Evolutionary conservation across 2,329 filamentous ascomycete species (phyloP), one percentile per base, ranked within the genome.

Genomic region (Botryotinia calthae): DNA sequence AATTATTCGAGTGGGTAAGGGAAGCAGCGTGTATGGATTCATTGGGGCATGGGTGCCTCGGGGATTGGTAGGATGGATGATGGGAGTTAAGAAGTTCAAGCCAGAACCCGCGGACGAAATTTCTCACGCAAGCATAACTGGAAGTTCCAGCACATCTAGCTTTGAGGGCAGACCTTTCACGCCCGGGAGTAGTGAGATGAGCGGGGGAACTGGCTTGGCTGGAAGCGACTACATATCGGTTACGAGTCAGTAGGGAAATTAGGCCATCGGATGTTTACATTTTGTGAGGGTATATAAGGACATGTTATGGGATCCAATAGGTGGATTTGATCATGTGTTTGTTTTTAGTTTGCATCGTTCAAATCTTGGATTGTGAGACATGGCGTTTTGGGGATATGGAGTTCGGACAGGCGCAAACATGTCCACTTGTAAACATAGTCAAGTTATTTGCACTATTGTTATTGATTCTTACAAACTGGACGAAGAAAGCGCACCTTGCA

Each of bases 11-110:
- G 91, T 98, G 25, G 96, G 96, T 1, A 89, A 94, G 69, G 96
- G 96, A 10, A 93, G 94, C 68, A 86, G 91, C 72, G 86, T 94
- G 0, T 98, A 98, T 82, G 92, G 93, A 56, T 86, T 98, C 44
- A 91, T 98, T 12, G 96, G 95, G 9, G 87, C 88, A 56, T 95
- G 91, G 88, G 87, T 92, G 37, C 95, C 96, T 1, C 86, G 88
- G 31, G 87, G 90, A 4, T 81, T 98, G 25, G 91, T 98, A n/a
- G 90, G 90, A 2, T 96, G 93, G 92, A 97, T 98, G 92, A 91
- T 98, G 88, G 94, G 94, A 18, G 88, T 95, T 73, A 86, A 90
- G 74, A 84, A 84, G 72, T 88, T 91, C 5, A 72, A 68, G 34
- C 71, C 61, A 42, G 56, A 72, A 34, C 40, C 34, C 14, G 48